Conservation (phyloP, 1,284 basidiomycete genomes). For the Trametes polyzona region DNA sequence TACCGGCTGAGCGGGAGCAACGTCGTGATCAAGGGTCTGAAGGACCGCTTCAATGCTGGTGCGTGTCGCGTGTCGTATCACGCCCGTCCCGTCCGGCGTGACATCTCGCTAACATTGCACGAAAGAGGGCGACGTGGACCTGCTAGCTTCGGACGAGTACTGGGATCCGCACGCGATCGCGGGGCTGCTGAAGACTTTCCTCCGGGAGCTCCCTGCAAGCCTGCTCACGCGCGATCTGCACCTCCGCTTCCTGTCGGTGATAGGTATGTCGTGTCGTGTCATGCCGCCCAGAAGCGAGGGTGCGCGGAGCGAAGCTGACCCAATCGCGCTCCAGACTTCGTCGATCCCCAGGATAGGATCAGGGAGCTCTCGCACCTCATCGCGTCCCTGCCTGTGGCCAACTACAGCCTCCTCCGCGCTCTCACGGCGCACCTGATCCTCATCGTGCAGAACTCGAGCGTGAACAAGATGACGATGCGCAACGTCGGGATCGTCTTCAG, state of each 20-base stretch:
- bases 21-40: conserved; percentile 92
- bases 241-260: conserved; percentile 85
- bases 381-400: conserved; percentile 84
- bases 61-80: conserved; percentile 34
- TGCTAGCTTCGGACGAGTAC: conserved; percentile 84
- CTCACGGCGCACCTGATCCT: conserved; percentile 95
- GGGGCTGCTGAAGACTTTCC: conserved; percentile 87
- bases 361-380: conserved; percentile 87
- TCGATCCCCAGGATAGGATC: conserved; percentile 87
- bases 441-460: conserved; percentile 86
- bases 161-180: conserved; percentile 97
- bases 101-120: conserved; percentile 15
- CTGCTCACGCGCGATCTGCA: conserved; percentile 93
- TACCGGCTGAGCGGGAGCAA: conserved; percentile 94
- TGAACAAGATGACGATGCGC: conserved; percentile 99
- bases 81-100: background rate
- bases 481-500: conserved; percentile 99
- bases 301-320: conserved; percentile 8
- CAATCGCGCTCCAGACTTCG: conserved; percentile 64
- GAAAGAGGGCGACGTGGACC: conserved; percentile 88
- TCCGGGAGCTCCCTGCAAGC: conserved; percentile 89
- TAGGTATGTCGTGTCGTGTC: conserved; percentile 61
- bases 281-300: conserved; percentile 8
- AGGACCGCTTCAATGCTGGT: conserved; percentile 92
- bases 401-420: conserved; percentile 93